Evolutionary conservation across 305 asterid species (phyloP).

Genomic region (Caryopteris hybrid): DNA sequence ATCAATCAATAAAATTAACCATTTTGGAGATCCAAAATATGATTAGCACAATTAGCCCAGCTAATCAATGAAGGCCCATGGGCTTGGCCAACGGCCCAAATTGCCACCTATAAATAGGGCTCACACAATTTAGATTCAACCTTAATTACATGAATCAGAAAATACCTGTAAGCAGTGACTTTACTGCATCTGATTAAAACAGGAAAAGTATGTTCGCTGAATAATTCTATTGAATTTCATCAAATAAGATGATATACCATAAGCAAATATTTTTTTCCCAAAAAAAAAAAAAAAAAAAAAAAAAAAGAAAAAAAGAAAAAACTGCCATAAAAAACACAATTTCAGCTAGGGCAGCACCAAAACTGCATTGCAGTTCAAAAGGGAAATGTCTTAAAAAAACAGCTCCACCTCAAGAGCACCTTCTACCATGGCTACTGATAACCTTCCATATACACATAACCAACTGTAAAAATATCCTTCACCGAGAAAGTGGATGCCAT

Average conservation of each 20-base stretch:
- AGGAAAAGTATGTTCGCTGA: background rate
- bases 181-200: background rate
- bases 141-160: no score
- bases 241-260: background rate
- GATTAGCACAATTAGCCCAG: no score
- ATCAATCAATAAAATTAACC: no score
- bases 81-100: no score
- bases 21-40: no score
- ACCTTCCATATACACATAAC: background rate
- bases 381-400: background rate
- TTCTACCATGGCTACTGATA: background rate
- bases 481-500: slow-evolving; percentile 1
- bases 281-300: no score
- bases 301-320: no score
- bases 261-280: background rate
- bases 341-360: background rate
- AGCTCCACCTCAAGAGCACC: slow-evolving; percentile 5
- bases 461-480: background rate
- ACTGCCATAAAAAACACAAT: background rate
- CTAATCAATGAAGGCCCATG: no score
- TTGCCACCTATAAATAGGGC: no score
- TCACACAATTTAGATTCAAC: no score
- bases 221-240: slow-evolving; percentile 1
- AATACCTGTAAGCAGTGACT: no score
- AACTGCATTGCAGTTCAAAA: background rate